Base-by-base conservation (phyloP, 345 rosid species). In the Syzygium grande region DNA sequence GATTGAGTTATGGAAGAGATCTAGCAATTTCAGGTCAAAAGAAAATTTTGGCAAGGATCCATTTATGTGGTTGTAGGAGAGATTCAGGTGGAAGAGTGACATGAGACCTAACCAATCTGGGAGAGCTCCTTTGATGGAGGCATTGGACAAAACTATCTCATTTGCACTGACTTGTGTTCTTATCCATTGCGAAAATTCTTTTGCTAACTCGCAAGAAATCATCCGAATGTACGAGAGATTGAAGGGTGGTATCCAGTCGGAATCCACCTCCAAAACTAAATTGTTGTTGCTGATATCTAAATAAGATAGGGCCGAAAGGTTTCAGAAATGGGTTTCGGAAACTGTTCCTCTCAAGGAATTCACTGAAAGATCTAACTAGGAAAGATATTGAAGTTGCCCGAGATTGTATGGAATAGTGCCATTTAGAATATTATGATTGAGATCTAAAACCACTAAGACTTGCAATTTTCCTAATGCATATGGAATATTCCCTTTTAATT, bases 271-370 rank as follows among this genome's bases (percentile, higher is more conserved):
- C 9, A 84, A 5, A n/a, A 46, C 52, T 22, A 89, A 16, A 55
- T 46, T 46, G 7, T 52, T 86, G 29, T 87, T 77, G 43, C 51
- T 11, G 7, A 89, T 19, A 23, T 16, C n/a, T 0, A 89, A 73
- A 4, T 1, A 3, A 3, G 2, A 13, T 52, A 87, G 58, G 5
- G n/a, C 43, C n/a, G 89, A 63, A 7, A 89, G 84, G 10, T 90
- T 85, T 12, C 6, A 41, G 7, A 89, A 23, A 14, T 88, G 88
- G 19, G 11, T 52, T 58, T 85, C 84, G 1, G 53, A 87, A 19
- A 90, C 19, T 4, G 51, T 52, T 53, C 90, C 89, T 11, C 51
- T 11, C 63, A 90, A 84, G 52, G 7, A 16, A 46, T 89, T 89
- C 6, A 43, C 53, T 9, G 86, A 55, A 84, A 90, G 83, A 61